Base-by-base conservation (phyloP, 208 protist species). In the Trypanosoma vivax region DNA sequence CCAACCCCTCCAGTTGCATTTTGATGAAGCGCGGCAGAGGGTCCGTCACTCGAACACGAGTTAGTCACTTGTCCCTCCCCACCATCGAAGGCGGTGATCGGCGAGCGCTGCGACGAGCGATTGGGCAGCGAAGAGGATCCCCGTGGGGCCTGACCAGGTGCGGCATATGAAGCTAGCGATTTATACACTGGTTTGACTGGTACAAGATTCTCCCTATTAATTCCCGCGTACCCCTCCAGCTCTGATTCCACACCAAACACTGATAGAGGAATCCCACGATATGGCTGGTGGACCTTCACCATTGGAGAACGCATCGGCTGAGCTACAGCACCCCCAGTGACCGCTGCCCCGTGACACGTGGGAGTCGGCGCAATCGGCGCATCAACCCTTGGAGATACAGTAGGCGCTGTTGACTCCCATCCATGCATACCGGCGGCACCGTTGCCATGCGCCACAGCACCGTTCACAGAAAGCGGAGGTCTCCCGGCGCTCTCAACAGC, bases 231-330 rank as follows among this genome's bases (percentile, higher is more conserved):
- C 16, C n/a, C 37, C 41, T 65, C 39, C 31, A 65, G 41, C 39
- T 65, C 59, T 14, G 59, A 65, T 25, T 65, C 59, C 9, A 57
- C 49, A 23, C 50, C 59, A 57, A 65, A 65, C 41, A 57, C 38
- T 11, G 40, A 57, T 16, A 45, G 50, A 13, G 59, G 59, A 24
- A 65, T 30, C 5, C 30, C 41, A 16, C 59, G 39, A 43, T 65
- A 65, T 25, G 59, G 59, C 23, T 65, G 59, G 33, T 65, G 59
- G 7, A 31, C 53, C 21, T 28, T 65, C 25, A 57, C 38, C 27
- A 35, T 45, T 2, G 59, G 59, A 3, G 59, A 65, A n/a, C 50
- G 38, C 16, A 31, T 35, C 54, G 42, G 54, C 43, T 51, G 54
- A 9, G 25, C 16, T 6, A 24, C 33, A 29, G 31, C 42, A 2